Conservation (phyloP, 1,139 yeast genomes). For the Magnusiomyces ingens region DNA sequence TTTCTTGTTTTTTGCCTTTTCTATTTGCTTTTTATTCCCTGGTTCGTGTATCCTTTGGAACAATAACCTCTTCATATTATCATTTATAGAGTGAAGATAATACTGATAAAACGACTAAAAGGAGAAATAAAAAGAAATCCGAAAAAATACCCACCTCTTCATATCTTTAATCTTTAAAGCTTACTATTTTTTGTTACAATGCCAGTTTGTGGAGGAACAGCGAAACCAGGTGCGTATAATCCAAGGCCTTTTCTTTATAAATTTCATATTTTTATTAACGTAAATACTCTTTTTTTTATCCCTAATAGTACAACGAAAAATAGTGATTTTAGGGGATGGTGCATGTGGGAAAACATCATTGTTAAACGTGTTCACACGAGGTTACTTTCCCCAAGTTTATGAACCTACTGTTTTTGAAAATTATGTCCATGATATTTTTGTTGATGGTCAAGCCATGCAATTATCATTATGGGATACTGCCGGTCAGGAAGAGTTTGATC, state of each 20-base stretch:
- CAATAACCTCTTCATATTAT: not conserved
- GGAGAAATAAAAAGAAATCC: no score
- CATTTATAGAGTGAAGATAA: not conserved
- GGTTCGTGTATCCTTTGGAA: not conserved
- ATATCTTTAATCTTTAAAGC: not conserved
- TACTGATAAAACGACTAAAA: no score
- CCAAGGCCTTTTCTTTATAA: not conserved
- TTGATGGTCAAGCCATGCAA: conserved; percentile 90
- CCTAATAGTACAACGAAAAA: conserved; percentile 70
- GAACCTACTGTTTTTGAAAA: conserved; percentile 98
- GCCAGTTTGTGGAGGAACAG: conserved; percentile 67
- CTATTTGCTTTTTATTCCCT: not conserved
- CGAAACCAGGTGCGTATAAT: conserved; percentile 41
- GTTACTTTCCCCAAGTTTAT: conserved; percentile 96
- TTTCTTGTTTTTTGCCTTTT: not conserved
- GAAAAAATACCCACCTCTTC: not conserved
- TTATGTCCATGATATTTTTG: conserved; percentile 93
- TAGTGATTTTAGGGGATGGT: conserved; percentile 96
- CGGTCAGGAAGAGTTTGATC: conserved; percentile 96
- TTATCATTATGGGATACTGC: conserved; percentile 97
- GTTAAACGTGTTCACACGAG: conserved; percentile 90
- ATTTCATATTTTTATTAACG: not conserved
- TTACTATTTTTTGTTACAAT: conserved; percentile 29
- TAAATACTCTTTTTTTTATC: conserved; percentile 9
- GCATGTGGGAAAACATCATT: conserved; percentile 92